Conservation (phyloP, 768 basidiomycete species). For the Lactarius deliciosus region DNA sequence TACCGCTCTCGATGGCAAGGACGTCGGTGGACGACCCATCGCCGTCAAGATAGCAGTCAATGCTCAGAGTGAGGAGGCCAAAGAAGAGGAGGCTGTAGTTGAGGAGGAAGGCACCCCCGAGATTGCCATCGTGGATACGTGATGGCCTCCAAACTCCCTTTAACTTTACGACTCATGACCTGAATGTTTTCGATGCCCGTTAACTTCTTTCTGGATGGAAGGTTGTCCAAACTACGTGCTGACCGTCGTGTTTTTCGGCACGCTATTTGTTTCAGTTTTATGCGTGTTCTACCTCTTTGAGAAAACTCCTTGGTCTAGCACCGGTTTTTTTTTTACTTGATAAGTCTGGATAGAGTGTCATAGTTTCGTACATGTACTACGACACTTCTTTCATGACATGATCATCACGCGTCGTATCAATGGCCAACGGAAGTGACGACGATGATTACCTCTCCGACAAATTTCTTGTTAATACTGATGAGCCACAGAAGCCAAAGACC, state of each 20-base stretch:
- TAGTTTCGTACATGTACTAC: constrained; percentile 21
- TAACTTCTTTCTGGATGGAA: constrained; percentile 25
- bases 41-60: constrained; percentile 97
- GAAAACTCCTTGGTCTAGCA: constrained; percentile 25
- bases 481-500: constrained; percentile 50
- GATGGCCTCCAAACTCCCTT: constrained; percentile 11
- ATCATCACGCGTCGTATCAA: constrained; percentile 33
- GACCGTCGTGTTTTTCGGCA: constrained; percentile 27
- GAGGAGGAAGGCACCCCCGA: constrained; percentile 26
- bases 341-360: constrained; percentile 20
- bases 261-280: constrained; percentile 26
- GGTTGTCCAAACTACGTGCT: constrained; percentile 26
- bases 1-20: constrained; percentile 80
- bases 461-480: constrained; percentile 54
- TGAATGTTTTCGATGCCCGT: constrained; percentile 26
- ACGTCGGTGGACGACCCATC: constrained; percentile 80
- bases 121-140: constrained; percentile 27
- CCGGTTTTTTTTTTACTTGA: constrained; percentile 16
- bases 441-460: constrained; percentile 91
- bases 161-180: constrained; percentile 25
- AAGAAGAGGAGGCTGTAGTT: constrained; percentile 29
- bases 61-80: constrained; percentile 52
- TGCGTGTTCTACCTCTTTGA: constrained; percentile 24
- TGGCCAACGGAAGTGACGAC: constrained; percentile 62
- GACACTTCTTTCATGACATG: constrained; percentile 23